A percentile compares a stretch with the other conserved stretches of the same genome.
Conservation (phyloP, 345 rosid species). For the Ceriops tagal region DNA sequence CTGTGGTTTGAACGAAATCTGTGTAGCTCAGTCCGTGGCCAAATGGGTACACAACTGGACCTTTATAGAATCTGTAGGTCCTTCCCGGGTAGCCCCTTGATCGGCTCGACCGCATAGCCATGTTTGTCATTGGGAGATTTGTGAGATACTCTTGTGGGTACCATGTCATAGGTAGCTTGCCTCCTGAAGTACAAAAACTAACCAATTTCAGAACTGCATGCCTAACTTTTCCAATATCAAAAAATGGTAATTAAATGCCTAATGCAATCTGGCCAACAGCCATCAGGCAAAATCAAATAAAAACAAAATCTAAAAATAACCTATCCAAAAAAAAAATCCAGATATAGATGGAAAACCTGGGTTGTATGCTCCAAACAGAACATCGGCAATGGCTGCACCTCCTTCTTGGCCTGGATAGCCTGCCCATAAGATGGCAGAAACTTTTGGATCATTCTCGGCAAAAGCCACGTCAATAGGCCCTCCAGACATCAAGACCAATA, state of each 20-base stretch:
- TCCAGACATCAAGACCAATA: slow-evolving; percentile 32
- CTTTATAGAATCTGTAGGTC: slow-evolving; percentile 62
- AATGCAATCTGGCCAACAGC: neutral
- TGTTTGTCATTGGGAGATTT: slow-evolving; percentile 30
- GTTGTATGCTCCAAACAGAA: slow-evolving; percentile 24
- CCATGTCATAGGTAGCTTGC: slow-evolving; percentile 37
- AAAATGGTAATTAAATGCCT: neutral
- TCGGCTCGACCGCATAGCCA: slow-evolving; percentile 26
- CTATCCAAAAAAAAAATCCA: no score
- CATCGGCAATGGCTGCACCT: slow-evolving; percentile 29
- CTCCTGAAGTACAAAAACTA: slow-evolving; percentile 10
- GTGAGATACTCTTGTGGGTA: slow-evolving; percentile 30
- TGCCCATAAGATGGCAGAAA: slow-evolving; percentile 26
- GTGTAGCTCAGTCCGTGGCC: slow-evolving; percentile 90
- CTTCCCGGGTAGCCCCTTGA: slow-evolving; percentile 24
- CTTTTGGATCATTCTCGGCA: slow-evolving; percentile 19
- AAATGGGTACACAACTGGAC: slow-evolving; percentile 73
- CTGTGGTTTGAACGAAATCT: slow-evolving; percentile 49
- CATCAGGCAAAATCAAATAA: no score
- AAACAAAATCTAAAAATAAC: no score
- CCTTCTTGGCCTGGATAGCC: slow-evolving; percentile 35
- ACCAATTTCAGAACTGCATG: no score
- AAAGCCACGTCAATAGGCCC: slow-evolving; percentile 30
- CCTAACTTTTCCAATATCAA: no score
- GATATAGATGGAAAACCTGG: slow-evolving; percentile 16